Percentiles rank a stretch among this genome's conserved stretches.
phyloP scores from a whole-genome alignment of 208 protist genomes.

The Zelonia costaricensis region DNA sequence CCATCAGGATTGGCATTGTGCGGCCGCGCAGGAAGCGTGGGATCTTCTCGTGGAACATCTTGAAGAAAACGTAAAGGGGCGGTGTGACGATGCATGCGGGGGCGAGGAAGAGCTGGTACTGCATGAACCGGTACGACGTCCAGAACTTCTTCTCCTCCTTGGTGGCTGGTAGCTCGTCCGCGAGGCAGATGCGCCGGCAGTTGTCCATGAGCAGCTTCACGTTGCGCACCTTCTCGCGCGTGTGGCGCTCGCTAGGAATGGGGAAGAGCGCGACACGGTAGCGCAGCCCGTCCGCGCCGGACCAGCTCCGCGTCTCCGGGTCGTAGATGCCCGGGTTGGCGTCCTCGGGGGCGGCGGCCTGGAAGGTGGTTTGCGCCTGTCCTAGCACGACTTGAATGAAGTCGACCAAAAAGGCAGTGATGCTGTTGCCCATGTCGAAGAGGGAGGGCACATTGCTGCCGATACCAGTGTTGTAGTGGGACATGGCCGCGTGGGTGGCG shows the following conservation, averaged over 20 bases:
- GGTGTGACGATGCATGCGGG: conserved; percentile 75
- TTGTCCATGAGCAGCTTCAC: conserved; percentile 92
- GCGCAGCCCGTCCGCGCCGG: conserved; percentile 64
- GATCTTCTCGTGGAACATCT: conserved; percentile 80
- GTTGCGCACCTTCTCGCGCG: conserved; percentile 81
- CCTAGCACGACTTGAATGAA: conserved; percentile 78
- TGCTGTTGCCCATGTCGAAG: conserved; percentile 73
- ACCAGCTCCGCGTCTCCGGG: conserved; percentile 68
- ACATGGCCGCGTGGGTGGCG: too few relatives aligned
- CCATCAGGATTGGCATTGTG: conserved; percentile 64
- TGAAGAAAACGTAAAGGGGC: conserved; percentile 84
- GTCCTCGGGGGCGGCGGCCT: conserved; percentile 61
- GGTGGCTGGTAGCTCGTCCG: conserved; percentile 85
- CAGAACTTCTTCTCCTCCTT: conserved; percentile 88
- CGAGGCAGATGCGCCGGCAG: conserved; percentile 75
- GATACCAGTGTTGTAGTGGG: conserved; percentile 88
- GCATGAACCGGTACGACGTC: conserved; percentile 88
- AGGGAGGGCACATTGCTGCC: conserved; percentile 78
- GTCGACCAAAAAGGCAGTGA: conserved; percentile 67
- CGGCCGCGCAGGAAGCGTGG: conserved; percentile 64
- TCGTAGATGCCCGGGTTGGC: conserved; percentile 68
- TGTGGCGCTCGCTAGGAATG: conserved; percentile 85
- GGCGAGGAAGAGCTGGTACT: conserved; percentile 86
- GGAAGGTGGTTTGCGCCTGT: conserved; percentile 68
- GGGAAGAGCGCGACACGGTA: conserved; percentile 84